These are phyloP conservation scores for Tephrocybe sp. DNA, from an alignment of 768 basidiomycete genomes.

Conservation along the genomic window DNA sequence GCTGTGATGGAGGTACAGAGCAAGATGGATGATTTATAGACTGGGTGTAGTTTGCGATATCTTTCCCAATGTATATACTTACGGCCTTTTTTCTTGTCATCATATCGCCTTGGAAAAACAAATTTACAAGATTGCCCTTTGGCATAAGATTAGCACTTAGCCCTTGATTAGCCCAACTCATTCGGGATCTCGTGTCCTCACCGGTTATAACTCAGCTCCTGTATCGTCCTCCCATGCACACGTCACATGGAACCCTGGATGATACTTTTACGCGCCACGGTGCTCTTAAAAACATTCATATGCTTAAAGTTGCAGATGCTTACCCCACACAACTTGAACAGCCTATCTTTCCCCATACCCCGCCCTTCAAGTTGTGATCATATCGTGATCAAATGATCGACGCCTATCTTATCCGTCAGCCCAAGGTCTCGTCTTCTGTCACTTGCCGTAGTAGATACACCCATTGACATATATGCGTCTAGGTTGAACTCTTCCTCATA, in stretches of 20 bases:
- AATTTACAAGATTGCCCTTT: no score
- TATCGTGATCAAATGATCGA: no score
- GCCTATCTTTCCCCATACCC: no score
- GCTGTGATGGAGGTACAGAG: constrained; percentile 4
- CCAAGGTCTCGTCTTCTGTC: not conserved
- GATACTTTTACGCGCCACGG: not conserved
- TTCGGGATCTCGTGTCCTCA: not conserved
- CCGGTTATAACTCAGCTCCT: not conserved
- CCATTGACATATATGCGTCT: no score
- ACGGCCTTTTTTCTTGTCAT: no score
- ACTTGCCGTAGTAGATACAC: no score
- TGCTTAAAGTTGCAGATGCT: no score
- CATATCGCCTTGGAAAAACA: no score
- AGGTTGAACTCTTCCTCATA: constrained; percentile 10
- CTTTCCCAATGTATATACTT: not conserved
- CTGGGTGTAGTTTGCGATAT: not conserved
- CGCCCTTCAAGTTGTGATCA: no score
- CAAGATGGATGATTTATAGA: constrained; percentile 9
- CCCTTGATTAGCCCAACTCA: no score
- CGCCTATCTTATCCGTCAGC: not conserved
- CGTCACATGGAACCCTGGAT: not conserved
- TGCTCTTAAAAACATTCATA: no score
- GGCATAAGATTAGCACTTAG: no score
- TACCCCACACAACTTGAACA: not conserved
- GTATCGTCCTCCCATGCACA: not conserved